phyloP scores from a whole-genome alignment of 2,329 filamentous ascomycete species.

The Sporothrix mexicana region DNA sequence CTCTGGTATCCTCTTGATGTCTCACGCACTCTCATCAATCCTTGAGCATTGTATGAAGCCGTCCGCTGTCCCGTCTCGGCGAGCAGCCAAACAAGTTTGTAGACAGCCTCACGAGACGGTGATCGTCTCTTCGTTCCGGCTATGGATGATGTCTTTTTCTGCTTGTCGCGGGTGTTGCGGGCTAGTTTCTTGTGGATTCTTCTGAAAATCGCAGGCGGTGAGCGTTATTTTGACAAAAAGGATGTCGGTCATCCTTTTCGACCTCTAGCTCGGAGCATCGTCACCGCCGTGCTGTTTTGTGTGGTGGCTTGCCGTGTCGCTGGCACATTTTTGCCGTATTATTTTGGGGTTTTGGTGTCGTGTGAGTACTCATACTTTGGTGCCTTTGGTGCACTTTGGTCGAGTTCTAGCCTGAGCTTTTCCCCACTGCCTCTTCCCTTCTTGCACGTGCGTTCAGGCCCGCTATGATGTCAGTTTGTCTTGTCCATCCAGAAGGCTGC shows the following conservation, averaged over 20 bases:
- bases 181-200: background rate
- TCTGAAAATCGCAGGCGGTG: conserved; percentile 1
- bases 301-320: background rate
- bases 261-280: background rate
- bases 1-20: background rate
- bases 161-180: background rate
- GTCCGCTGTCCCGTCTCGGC: background rate
- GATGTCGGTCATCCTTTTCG: background rate
- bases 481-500: conserved; percentile 30
- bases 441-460: conserved; percentile 27
- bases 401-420: background rate
- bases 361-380: background rate
- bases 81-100: background rate
- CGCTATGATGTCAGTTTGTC: conserved; percentile 34
- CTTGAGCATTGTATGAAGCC: no score
- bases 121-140: background rate
- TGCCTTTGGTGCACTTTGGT: background rate
- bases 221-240: background rate
- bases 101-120: background rate
- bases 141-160: conserved; percentile 2
- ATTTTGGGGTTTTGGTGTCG: background rate
- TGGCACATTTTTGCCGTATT: background rate
- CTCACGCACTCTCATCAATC: background rate
- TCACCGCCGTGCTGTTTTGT: background rate
- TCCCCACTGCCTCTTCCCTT: conserved; percentile 7